Base-by-base conservation (phyloP, 169 alveolate genomes). In the Plasmodium falciparum region DNA sequence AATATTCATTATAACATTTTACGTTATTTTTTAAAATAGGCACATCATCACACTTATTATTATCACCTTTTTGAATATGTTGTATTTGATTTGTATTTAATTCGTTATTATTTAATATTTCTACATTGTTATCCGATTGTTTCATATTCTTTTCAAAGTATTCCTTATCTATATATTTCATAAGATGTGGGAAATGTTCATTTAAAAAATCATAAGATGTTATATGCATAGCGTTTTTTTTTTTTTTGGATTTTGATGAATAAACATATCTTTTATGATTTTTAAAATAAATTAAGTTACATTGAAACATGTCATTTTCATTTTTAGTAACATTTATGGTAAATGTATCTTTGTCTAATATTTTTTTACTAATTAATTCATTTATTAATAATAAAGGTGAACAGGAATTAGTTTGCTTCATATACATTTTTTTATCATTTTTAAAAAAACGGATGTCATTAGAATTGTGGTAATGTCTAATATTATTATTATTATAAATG, bases 191-290 rank as follows among this genome's bases (percentile, higher is more conserved):
- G 43, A 85, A 72, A 11, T 65, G 71, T 17, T 63, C 72, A 59
- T 85, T 50, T 74, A 85, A 47, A 71, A 70, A 71, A 1, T 47
- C 54, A 85, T 29, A 65, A 5, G 75, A 54, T 12, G 88, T 74
- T 11, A 71, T 62, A 50, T 85, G 92, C 88, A 72, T 71, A 29
- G 92, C 61, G 15, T 58, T 49, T 52, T 85, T 85, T 73, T 85
- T 85, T 45, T 47, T 71, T 63, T 74, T 85, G 0, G 92, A 85
- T 24, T 50, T 2, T 22, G 66, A 85, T 17, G 50, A 59, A 59
- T 71, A 71, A 56, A 9, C 15, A 15, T 43, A 71, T 26, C 22
- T 56, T 50, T 52, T 15, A 17, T 74, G 56, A 73, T 58, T 74
- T 65, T 45, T 47, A 47, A 73, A 58, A 49, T 85, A 73, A 7